Evolutionary conservation across 257 asterid species (phyloP).

Genomic region (Ophiorrhiza pumila): DNA sequence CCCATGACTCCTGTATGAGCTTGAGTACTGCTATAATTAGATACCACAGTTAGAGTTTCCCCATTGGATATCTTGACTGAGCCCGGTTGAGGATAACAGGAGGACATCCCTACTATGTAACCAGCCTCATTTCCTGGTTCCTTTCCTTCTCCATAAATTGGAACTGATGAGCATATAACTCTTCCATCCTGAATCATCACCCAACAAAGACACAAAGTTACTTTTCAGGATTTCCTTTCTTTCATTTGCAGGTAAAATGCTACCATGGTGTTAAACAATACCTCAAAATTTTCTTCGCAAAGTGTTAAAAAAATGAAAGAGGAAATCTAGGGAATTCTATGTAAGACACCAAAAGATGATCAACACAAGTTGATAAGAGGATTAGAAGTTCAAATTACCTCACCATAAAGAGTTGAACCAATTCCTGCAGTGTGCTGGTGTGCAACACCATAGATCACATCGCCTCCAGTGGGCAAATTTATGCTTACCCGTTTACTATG

Average conservation of each 20-base stretch:
- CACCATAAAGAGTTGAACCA: conserved; percentile 56
- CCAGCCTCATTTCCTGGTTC: conserved; percentile 88
- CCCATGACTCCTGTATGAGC: conserved; percentile 90
- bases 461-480: conserved; percentile 51
- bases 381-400: conserved; percentile 39
- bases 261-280: neutral
- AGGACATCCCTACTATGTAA: conserved; percentile 80
- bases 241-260: neutral
- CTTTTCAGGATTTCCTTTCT: neutral
- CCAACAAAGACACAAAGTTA: neutral
- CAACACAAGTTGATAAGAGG: neutral
- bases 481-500: conserved; percentile 32
- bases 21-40: conserved; percentile 55
- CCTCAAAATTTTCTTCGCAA: neutral
- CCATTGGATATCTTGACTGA: conserved; percentile 67
- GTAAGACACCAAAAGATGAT: neutral
- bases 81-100: conserved; percentile 82
- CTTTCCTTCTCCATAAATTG: conserved; percentile 65
- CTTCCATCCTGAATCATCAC: conserved; percentile 57
- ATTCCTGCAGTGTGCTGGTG: conserved; percentile 70
- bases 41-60: conserved; percentile 57
- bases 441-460: conserved; percentile 64
- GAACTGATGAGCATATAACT: conserved; percentile 64
- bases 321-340: neutral
- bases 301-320: neutral